Evolutionary conservation across 306 rosid genomes (phyloP), one percentile per base, ranked within the genome.

Genomic region (Prunus armeniaca): DNA sequence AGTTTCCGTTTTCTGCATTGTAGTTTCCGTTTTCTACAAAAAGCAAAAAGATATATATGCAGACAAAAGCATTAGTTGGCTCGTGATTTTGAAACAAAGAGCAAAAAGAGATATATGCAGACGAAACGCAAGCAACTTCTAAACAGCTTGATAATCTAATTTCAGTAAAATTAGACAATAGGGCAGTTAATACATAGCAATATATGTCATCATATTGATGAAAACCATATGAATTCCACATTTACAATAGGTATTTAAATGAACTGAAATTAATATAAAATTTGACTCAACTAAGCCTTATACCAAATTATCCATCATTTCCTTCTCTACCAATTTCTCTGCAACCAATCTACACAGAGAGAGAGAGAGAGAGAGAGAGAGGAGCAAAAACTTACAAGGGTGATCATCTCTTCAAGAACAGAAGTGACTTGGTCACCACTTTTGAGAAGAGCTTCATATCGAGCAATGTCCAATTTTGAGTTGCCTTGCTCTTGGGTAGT

Each of bases 391-490:
- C 24, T 22, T 22, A 22, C 24, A 22, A 22, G 24, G 24, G 24
- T 22, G 24, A 22, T 22, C 24, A 22, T 22, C 24, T 22, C 24
- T 22, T 22, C 24, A 22, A 22, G 24, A 22, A 22, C 24, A 22
- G 0, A 22, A 22, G 24, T 22, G 24, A 22, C 24, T 22, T 22
- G 24, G 24, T 22, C 24, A 22, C 24, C 24, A 22, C 0, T 22
- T 58, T 69, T 86, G 62, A 94, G 94, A 6, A 91, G 89, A 6
- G 97, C 91, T 51, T 91, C 86, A 6, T 82, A 87, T 77, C 87
- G 82, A 49, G 90, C 79, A 67, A 82, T 77, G 46, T 73, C 85
- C 65, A 82, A 9, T 12, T 77, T 86, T 32, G 71, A 22, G 9
- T 69, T 58, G 60, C 17, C 79, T 30, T 65, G 73, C 71, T 84